phyloP scores from a whole-genome alignment of 495 filamentous ascomycete genomes.

The Penicillium ochrochloron region DNA sequence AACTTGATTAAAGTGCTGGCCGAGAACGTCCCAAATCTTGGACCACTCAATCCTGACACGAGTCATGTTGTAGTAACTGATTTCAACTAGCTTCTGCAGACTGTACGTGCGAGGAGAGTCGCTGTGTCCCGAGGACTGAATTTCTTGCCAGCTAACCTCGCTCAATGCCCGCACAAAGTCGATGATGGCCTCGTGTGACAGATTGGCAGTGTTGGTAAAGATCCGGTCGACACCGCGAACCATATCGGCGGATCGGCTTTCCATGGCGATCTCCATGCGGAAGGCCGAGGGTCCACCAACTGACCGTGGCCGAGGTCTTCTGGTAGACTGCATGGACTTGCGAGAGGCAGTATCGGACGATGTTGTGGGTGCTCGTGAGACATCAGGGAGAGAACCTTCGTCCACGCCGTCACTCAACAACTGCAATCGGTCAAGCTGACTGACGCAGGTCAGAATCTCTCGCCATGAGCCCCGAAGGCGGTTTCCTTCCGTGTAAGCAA shows the following conservation, averaged over 20 bases:
- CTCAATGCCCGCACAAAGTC: conserved; percentile 92
- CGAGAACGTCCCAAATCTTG: conserved; percentile 93
- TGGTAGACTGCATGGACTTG: conserved; percentile 67
- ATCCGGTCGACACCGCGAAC: conserved; percentile 92
- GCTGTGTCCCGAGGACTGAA: conserved; percentile 92
- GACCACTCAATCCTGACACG: conserved; percentile 98
- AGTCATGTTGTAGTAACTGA: conserved; percentile 99
- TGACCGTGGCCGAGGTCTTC: conserved; percentile 67
- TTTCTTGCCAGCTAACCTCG: conserved; percentile 99
- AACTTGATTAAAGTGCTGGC: conserved; percentile 96
- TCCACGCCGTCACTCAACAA: conserved; percentile 94
- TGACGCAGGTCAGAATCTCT: conserved; percentile 93
- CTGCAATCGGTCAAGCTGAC: conserved; percentile 93
- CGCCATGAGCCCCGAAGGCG: conserved; percentile 88
- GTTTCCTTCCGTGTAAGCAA: conserved; percentile 91
- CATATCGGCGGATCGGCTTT: conserved; percentile 89
- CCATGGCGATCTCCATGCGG: conserved; percentile 84
- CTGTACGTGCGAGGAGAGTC: conserved; percentile 95
- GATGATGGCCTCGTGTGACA: conserved; percentile 95
- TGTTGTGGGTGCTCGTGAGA: conserved; percentile 73
- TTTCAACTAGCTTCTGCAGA: conserved; percentile 96
- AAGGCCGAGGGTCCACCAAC: conserved; percentile 68
- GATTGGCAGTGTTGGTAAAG: conserved; percentile 92
- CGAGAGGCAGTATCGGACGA: conserved; percentile 51
- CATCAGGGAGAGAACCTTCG: conserved; percentile 88